Base-by-base conservation (phyloP, 2,329 filamentous ascomycete species). In the Fusarium odoratissimum region DNA sequence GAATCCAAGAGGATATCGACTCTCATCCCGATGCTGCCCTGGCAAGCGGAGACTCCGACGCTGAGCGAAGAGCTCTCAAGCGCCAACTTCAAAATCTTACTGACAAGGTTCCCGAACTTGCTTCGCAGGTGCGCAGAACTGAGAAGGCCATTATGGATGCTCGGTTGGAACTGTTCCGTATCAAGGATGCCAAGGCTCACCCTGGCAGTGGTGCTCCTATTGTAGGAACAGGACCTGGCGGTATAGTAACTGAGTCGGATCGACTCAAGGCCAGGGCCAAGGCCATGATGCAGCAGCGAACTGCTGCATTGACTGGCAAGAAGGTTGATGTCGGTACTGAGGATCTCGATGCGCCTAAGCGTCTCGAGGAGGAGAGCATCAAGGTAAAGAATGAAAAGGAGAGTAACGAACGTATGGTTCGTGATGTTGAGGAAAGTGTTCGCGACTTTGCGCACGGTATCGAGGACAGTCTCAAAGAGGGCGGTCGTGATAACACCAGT, bases 251-350 rank as follows among this genome's bases (percentile, higher is more conserved):
- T 0, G 96, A 99, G 82, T 93, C 94, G 7, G 96, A 99, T 83
- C 91, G 95, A 60, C 89, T 98, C 74, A 98, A 98, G 85, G 96
- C 96, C 40, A 91, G 95, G 75, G 95, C 96, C 37, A 97, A 95
- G 84, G 95, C 95, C 42, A 97, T 98, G 91, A 99, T 99, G 96
- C 95, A 98, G 84, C 95, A 97, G 78, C 92, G 96, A 67, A 95
- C 96, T 75, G 96, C 96, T 62, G 95, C 96, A 23, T 85, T 99
- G 71, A 94, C 95, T 28, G 96, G 96, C 64, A 94, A 92, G 82
- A 95, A 95, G 79, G 85, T 92, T 51, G 91, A 93, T 41, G 82
- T 86, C 5, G 85, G 84, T 49, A 89, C 91, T 67, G 93, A 97
- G 73, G 92, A 95, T 71, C 87, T 89, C 31, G 93, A 93, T 72